These are phyloP conservation scores for Parastagonospora avenae DNA, from an alignment of 2,329 filamentous ascomycete genomes.

Conservation along the genomic window DNA sequence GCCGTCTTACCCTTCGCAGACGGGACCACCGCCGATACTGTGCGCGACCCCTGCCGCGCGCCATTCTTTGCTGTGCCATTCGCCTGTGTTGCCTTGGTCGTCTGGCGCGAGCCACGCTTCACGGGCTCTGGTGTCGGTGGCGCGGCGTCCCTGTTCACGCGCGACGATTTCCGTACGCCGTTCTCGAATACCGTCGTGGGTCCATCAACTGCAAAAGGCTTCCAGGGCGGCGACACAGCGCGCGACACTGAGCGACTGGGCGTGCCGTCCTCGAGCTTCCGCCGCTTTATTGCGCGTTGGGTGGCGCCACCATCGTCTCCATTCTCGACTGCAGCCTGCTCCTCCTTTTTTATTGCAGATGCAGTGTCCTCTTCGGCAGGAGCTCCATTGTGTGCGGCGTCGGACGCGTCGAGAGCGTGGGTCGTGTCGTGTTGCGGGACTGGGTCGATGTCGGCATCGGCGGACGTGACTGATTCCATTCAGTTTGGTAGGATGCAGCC, in stretches of 20 bases:
- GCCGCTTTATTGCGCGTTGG: slow-evolving; percentile 62
- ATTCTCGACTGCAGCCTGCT: slow-evolving; percentile 18
- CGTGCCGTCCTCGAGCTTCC: slow-evolving; percentile 55
- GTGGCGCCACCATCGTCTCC: slow-evolving; percentile 30
- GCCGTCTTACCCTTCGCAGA: slow-evolving; percentile 23
- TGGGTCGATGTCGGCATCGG: slow-evolving; percentile 37
- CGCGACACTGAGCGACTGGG: slow-evolving; percentile 47
- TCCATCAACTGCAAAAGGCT: slow-evolving; percentile 79
- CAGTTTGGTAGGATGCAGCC: slow-evolving; percentile 29
- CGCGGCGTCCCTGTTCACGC: slow-evolving; percentile 54
- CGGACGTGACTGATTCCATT: slow-evolving; percentile 40
- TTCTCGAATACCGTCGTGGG: slow-evolving; percentile 80
- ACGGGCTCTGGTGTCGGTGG: slow-evolving; percentile 57
- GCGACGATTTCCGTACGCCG: slow-evolving; percentile 65
- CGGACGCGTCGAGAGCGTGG: slow-evolving; percentile 23
- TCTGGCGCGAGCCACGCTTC: slow-evolving; percentile 32
- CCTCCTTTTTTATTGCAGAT: slow-evolving; percentile 38
- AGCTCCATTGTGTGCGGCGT: slow-evolving; percentile 21
- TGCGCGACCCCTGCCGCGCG: slow-evolving; percentile 29
- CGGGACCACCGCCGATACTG: slow-evolving; percentile 17
- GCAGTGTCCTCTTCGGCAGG: slow-evolving; percentile 16
- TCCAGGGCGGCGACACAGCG: slow-evolving; percentile 88
- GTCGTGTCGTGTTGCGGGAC: slow-evolving; percentile 28
- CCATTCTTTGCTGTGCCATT: slow-evolving; percentile 33
- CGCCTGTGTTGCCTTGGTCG: slow-evolving; percentile 32